phyloP scores from a whole-genome alignment of 2,329 filamentous ascomycete species.

The Monosporascus cannonballus region DNA sequence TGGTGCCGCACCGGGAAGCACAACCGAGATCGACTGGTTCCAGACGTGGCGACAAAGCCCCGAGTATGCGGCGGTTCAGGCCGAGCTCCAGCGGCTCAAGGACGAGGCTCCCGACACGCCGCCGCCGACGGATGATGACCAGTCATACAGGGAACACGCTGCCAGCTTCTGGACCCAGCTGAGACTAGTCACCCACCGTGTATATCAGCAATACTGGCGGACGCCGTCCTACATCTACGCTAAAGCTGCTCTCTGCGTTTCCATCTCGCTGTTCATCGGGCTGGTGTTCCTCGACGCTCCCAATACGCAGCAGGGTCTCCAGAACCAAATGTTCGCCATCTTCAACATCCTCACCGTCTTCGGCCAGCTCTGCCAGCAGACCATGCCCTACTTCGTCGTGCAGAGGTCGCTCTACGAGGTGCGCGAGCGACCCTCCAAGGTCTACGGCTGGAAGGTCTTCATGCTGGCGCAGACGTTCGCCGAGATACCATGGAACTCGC shows the following conservation, averaged over 20 bases:
- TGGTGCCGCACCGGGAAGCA: slow-evolving; percentile 57
- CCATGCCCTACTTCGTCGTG: slow-evolving; percentile 80
- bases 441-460: slow-evolving; percentile 81
- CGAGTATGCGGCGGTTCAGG: slow-evolving; percentile 44
- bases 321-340: slow-evolving; percentile 81
- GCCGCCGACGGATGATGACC: slow-evolving; percentile 27
- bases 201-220: slow-evolving; percentile 91
- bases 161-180: slow-evolving; percentile 67
- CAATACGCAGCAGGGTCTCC: slow-evolving; percentile 68
- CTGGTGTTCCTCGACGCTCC: slow-evolving; percentile 72
- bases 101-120: slow-evolving; percentile 33
- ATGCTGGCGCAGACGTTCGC: slow-evolving; percentile 78
- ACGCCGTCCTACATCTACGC: slow-evolving; percentile 85
- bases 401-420: slow-evolving; percentile 80
- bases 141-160: slow-evolving; percentile 69
- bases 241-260: slow-evolving; percentile 62
- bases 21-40: slow-evolving; percentile 61
- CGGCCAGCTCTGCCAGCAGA: slow-evolving; percentile 70
- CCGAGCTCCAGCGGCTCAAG: slow-evolving; percentile 52
- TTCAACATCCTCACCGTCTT: slow-evolving; percentile 83
- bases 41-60: slow-evolving; percentile 41
- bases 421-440: slow-evolving; percentile 76
- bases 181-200: slow-evolving; percentile 60
- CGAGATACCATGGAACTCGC: slow-evolving; percentile 77
- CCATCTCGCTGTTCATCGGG: slow-evolving; percentile 69